phyloP scores from a whole-genome alignment of 768 basidiomycete genomes.

The Pleurotus platypus region DNA sequence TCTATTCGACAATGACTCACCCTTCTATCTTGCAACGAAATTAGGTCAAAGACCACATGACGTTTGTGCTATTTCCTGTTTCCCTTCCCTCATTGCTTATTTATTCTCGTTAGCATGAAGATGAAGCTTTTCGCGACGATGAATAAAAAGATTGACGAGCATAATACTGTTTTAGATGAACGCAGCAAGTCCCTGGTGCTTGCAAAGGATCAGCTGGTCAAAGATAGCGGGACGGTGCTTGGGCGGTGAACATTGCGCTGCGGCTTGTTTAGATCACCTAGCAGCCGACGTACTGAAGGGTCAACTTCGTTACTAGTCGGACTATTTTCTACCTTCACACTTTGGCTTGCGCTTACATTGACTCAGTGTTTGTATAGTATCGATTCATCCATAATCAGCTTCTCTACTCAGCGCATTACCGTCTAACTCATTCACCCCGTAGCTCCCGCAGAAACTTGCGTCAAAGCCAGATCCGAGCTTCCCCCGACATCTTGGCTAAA shows the following conservation, averaged over 20 bases:
- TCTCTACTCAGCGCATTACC: no score
- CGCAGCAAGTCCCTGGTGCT: constrained; percentile 35
- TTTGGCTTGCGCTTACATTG: no score
- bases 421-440: no score
- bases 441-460: no score
- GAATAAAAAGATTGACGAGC: constrained; percentile 36
- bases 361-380: no score
- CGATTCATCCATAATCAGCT: no score
- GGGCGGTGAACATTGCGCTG: not conserved
- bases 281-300: no score
- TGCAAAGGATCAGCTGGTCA: constrained; percentile 33
- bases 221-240: not conserved
- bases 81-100: not conserved
- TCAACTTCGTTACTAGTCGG: no score
- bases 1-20: not conserved
- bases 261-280: no score
- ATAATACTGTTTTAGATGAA: constrained; percentile 33
- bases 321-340: no score
- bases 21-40: not conserved
- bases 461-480: no score
- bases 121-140: constrained; percentile 42
- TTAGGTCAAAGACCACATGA: constrained; percentile 49
- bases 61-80: constrained; percentile 24
- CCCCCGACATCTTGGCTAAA: no score
- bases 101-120: constrained; percentile 32